Base-by-base conservation (phyloP, 257 asterid species). In the Craterostigma plantagineum region DNA sequence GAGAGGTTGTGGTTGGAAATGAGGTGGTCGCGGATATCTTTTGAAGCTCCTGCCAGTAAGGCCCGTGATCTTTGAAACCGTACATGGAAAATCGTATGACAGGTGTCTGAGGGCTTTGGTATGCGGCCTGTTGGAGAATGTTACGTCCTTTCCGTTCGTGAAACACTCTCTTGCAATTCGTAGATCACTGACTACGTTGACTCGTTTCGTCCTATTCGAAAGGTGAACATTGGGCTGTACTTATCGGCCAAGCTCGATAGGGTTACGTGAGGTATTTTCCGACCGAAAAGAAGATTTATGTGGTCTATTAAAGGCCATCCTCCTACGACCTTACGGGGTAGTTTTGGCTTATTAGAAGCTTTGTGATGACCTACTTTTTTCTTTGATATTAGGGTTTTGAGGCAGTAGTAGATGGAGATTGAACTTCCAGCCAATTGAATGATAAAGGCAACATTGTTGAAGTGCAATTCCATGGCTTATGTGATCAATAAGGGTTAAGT, bases 271-370 rank as follows among this genome's bases (percentile, higher is more conserved):
- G 58, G 65, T 0, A 16, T 51, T 4, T 42, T 37, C 33, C 52
- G 46, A 5, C 59, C 64, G 0, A 58, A 52, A 6, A 60, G 23
- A n/a, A 61, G 9, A 14, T 16, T 52, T 39, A 68, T 53, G 42
- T 68, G 71, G 10, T 65, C 65, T 12, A 64, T 50, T 10, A 68
- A 4, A 7, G 67, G 75, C 60, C 65, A 61, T 0, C 60, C 71
- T 3, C 71, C 63, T 0, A 46, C 35, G 5, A 62, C 54, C 35
- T 49, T 49, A 0, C 63, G 71, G 4, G 56, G 59, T 18, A 27
- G 6, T 35, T 58, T 17, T 39, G 7, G 18, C 11, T n/a, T n/a
- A 35, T 7, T 1, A n/a, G 33, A 8, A 0, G 10, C 10, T 27
- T 42, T 7, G 18, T 17, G 33, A 10, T 13, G 1, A 11, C 33